Base-by-base conservation (phyloP, 2,329 filamentous ascomycete genomes). In the Fusarium sp. region DNA sequence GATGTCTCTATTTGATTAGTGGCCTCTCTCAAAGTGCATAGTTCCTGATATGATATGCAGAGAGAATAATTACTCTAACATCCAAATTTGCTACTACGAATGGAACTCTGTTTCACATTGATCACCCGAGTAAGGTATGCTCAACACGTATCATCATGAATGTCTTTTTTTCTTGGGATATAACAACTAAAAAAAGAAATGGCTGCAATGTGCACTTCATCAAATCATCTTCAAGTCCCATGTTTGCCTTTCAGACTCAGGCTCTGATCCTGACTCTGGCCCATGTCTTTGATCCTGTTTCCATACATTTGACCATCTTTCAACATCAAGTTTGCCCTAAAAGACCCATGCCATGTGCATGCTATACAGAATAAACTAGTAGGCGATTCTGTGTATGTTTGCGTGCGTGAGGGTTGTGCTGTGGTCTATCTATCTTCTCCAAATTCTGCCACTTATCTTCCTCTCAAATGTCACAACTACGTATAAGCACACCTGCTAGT, bases 351-450 rank as follows among this genome's bases (percentile, higher is more conserved):
- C 39, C 47, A 63, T 44, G 30, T 60, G 59, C 67, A 61, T 64
- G 45, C 63, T 59, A 74, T 72, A 54, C 50, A 69, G 51, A 55
- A 59, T 50, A 65, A 68, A 63, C 66, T 63, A 56, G 57, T 32
- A 36, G 24, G 54, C 70, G 32, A 65, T 65, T 73, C 63, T 42
- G 65, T 62, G 47, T 62, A 54, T 60, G 69, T 63, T 59, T 62
- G 70, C 48, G 67, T 57, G 64, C 58, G 35, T 59, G 47, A 53
- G 51, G 51, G 63, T 60, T 69, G 63, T 74, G 63, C 57, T 68
- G 66, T 60, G 47, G 45, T 75, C 74, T 78, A 75, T 75, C 57
- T 68, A 64, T 66, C 60, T 60, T 75, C 72, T 70, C 72, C 72
- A 69, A 75, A 65, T 50, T 70, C 63, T 53, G 48, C 50, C 56